Evolutionary conservation across 1,139 yeast species (phyloP).

Genomic region (Kluyveromyces sp.): DNA sequence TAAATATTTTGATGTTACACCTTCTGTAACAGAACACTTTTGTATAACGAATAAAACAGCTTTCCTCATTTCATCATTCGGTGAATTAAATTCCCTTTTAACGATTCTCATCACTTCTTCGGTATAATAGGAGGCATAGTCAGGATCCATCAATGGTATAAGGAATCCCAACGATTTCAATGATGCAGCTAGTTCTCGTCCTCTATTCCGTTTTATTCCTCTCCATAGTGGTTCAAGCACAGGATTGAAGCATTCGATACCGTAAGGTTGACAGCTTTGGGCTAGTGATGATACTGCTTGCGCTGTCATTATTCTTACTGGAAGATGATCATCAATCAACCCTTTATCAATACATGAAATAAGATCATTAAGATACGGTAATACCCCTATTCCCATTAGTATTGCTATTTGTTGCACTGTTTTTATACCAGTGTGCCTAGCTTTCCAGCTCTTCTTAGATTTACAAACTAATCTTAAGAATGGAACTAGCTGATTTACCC

Average conservation of each 20-base stretch:
- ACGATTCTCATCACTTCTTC: slow-evolving; percentile 62
- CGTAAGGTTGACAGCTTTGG: slow-evolving; percentile 82
- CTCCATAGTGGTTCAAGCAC: slow-evolving; percentile 72
- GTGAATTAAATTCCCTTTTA: slow-evolving; percentile 65
- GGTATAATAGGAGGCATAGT: slow-evolving; percentile 72
- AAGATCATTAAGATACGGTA: slow-evolving; percentile 65
- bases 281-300: slow-evolving; percentile 69
- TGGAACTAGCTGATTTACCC: slow-evolving; percentile 64
- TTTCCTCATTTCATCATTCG: slow-evolving; percentile 84
- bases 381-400: slow-evolving; percentile 61
- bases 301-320: slow-evolving; percentile 65
- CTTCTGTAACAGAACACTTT: slow-evolving; percentile 48
- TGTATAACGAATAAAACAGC: slow-evolving; percentile 58
- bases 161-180: slow-evolving; percentile 72
- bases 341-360: slow-evolving; percentile 55
- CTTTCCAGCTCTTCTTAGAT: slow-evolving; percentile 75
- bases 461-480: slow-evolving; percentile 75
- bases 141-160: slow-evolving; percentile 81
- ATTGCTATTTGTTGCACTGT: slow-evolving; percentile 70
- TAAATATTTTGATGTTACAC: slow-evolving; percentile 41
- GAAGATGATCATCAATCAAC: slow-evolving; percentile 62
- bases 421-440: slow-evolving; percentile 81
- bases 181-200: slow-evolving; percentile 69
- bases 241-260: slow-evolving; percentile 68
- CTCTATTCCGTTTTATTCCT: slow-evolving; percentile 72